Conservation (phyloP, 192 early-diverging fungal species). For the Chytriomyces hyalinus region DNA sequence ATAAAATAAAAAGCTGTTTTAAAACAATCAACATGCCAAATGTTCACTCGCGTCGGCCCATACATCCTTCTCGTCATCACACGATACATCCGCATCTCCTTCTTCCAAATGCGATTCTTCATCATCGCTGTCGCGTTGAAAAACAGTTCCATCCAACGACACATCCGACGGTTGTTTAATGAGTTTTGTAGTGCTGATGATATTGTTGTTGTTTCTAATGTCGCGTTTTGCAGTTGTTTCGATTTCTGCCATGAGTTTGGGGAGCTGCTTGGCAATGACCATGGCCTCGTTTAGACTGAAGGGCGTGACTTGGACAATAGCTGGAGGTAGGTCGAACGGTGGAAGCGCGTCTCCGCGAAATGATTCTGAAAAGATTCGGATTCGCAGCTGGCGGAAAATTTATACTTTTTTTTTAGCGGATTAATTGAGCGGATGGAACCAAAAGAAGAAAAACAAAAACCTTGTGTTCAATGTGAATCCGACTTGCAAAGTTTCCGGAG, state of each 20-base stretch:
- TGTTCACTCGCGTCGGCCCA: no score
- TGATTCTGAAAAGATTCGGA: conserved; percentile 10
- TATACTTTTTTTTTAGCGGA: neutral
- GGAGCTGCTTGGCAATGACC: neutral
- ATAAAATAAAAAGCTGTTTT: no score
- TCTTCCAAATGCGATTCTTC: neutral
- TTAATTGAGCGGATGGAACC: neutral
- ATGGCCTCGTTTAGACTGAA: conserved; percentile 11
- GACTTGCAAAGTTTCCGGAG: conserved; percentile 35
- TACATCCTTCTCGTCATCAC: no score
- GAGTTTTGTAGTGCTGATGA: neutral
- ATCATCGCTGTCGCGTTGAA: conserved; percentile 7
- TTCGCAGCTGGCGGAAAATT: neutral
- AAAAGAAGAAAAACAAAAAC: conserved; percentile 16
- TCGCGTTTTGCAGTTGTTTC: neutral
- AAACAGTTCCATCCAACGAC: conserved; percentile 28
- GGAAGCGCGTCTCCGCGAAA: conserved; percentile 19
- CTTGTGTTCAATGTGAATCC: conserved; percentile 38
- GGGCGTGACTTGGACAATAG: conserved; percentile 18
- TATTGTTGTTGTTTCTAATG: neutral
- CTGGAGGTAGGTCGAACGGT: conserved; percentile 15
- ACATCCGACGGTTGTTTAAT: conserved; percentile 9
- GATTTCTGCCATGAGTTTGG: conserved; percentile 15
- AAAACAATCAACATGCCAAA: no score
- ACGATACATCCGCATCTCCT: no score